These are phyloP conservation scores for Paraphoma chrysanthemicola DNA, from an alignment of 2,329 filamentous ascomycete genomes.

Conservation along the genomic window DNA sequence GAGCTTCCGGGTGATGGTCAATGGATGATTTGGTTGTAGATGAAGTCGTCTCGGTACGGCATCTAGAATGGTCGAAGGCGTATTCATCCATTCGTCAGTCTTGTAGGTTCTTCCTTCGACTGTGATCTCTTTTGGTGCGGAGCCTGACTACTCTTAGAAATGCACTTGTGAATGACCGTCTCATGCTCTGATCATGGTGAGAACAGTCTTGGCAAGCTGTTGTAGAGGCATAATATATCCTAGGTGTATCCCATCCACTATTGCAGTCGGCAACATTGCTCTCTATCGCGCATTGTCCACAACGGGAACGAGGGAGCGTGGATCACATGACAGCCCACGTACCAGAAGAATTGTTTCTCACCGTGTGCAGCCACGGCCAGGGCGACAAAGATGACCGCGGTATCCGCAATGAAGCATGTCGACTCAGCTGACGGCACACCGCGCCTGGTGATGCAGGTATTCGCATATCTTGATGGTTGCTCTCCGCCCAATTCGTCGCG, in stretches of 20 bases:
- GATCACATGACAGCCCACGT: conserved; percentile 41
- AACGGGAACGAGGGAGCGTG: background rate
- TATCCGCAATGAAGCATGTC: conserved; percentile 7
- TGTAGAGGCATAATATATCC: background rate
- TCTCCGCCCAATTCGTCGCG: conserved; percentile 17
- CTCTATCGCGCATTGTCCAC: too few relatives aligned
- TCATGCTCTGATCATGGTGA: background rate
- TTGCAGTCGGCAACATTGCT: too few relatives aligned
- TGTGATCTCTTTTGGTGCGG: conserved; percentile 49
- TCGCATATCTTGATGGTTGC: conserved; percentile 21
- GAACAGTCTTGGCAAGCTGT: background rate
- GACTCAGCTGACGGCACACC: conserved; percentile 27
- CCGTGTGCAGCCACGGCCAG: conserved; percentile 20
- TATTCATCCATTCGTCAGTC: conserved; percentile 85
- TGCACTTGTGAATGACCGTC: conserved; percentile 5
- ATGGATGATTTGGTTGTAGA: conserved; percentile 86
- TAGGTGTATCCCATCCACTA: background rate
- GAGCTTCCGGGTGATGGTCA: conserved; percentile 87
- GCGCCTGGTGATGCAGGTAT: conserved; percentile 28
- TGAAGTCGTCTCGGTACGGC: conserved; percentile 83
- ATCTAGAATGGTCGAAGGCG: conserved; percentile 75
- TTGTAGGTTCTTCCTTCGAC: conserved; percentile 70
- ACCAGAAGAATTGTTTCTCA: conserved; percentile 43
- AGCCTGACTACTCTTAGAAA: conserved; percentile 15
- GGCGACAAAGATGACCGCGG: conserved; percentile 14